A percentile compares a stretch with the other conserved stretches of the same genome.
These are phyloP conservation scores for Euphorbia schlechtendalii DNA, from an alignment of 441 rosid genomes.

Conservation along the genomic window DNA sequence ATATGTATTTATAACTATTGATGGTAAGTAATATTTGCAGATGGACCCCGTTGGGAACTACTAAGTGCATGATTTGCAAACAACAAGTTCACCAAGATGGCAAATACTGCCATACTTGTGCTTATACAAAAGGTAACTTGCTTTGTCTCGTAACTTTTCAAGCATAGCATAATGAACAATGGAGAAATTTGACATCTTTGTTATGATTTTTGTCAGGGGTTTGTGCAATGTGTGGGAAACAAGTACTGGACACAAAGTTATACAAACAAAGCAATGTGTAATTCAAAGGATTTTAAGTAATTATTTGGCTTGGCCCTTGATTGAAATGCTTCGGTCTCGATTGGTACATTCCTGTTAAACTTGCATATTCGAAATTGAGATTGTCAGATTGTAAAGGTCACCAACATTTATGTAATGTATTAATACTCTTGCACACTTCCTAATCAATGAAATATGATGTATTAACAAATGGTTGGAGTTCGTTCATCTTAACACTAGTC, in stretches of 20 bases:
- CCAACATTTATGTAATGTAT: constrained; percentile 8
- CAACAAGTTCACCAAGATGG: constrained; percentile 95
- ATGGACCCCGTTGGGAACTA: constrained; percentile 87
- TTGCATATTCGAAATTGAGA: constrained; percentile 7
- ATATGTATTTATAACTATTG: neutral
- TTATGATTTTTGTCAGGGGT: constrained; percentile 46
- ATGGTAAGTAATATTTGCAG: constrained; percentile 25
- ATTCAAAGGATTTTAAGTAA: too few species aligned
- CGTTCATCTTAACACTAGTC: too few species aligned
- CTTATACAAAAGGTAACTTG: constrained; percentile 71
- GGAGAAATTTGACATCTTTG: neutral
- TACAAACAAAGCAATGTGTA: constrained; percentile 94
- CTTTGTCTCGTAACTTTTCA: neutral
- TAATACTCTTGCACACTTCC: neutral
- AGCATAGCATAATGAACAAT: neutral
- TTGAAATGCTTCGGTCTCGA: neutral
- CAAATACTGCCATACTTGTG: constrained; percentile 94
- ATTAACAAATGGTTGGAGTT: too few species aligned
- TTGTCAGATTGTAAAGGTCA: constrained; percentile 15
- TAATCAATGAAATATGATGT: neutral
- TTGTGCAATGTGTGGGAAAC: constrained; percentile 97
- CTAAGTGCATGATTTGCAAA: constrained; percentile 91
- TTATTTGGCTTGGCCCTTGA: too few species aligned
- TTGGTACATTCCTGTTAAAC: neutral
- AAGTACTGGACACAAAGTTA: constrained; percentile 87